Evolutionary conservation across 305 asterid genomes (phyloP).

Genomic region (Petunia hybrid): DNA sequence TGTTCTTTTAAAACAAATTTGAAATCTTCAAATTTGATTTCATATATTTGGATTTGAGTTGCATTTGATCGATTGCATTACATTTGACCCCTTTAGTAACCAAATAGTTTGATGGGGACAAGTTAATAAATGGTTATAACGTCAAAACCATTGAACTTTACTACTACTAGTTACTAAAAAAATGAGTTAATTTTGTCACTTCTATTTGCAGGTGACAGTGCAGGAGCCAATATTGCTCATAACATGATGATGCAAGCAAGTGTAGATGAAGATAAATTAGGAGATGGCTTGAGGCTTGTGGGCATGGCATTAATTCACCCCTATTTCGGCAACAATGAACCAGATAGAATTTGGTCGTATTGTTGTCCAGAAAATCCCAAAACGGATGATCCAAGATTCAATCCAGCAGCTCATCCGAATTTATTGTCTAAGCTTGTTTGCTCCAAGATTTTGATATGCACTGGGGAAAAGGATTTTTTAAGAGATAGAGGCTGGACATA

Average conservation of each 20-base stretch:
- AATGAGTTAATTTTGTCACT: slow-evolving; percentile 34
- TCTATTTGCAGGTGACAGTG: slow-evolving; percentile 55
- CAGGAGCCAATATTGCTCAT: slow-evolving; percentile 62
- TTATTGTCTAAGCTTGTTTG: slow-evolving; percentile 38
- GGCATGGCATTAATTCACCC: slow-evolving; percentile 35
- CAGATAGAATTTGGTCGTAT: slow-evolving; percentile 29
- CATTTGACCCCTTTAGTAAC: neutral
- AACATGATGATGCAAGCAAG: slow-evolving; percentile 43
- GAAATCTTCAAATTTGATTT: too few species aligned
- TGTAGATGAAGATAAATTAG: neutral
- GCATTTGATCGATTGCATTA: neutral
- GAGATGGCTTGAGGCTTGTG: neutral
- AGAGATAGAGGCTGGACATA: slow-evolving; percentile 45
- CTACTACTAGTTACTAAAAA: too few species aligned
- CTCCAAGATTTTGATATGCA: slow-evolving; percentile 41
- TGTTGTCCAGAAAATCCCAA: slow-evolving; percentile 31
- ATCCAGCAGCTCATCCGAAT: slow-evolving; percentile 46
- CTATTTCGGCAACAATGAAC: slow-evolving; percentile 27
- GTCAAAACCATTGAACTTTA: neutral
- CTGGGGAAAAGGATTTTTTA: slow-evolving; percentile 42
- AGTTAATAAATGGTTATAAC: neutral
- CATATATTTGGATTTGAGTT: neutral
- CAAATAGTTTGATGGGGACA: neutral
- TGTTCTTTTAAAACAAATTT: too few species aligned
- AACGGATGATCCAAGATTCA: slow-evolving; percentile 43